Conservation (phyloP, 345 rosid species). For the Euphorbia tirucalli region DNA sequence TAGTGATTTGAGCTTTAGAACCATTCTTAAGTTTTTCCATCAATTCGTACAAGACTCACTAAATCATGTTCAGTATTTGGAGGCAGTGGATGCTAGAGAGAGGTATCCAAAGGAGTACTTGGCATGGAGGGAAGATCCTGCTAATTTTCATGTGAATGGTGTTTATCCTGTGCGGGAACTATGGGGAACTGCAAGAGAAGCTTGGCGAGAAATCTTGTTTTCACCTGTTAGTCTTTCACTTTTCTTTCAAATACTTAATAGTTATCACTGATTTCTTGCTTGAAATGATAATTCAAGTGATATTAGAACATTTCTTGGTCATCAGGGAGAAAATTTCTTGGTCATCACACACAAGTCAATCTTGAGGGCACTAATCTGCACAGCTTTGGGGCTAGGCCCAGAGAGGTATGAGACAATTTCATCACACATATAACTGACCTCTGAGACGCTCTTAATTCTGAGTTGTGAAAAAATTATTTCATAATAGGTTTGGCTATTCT, state of each 20-base stretch:
- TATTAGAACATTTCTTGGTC: constrained; percentile 9
- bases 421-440: background rate
- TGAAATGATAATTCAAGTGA: constrained; percentile 14
- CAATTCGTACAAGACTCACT: constrained; percentile 31
- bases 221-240: constrained; percentile 40
- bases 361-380: constrained; percentile 57
- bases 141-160: constrained; percentile 55
- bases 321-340: constrained; percentile 50
- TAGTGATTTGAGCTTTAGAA: constrained; percentile 9
- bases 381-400: constrained; percentile 58
- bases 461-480: background rate
- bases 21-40: background rate
- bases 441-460: background rate
- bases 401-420: constrained; percentile 43
- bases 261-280: background rate
- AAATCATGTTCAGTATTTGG: constrained; percentile 51
- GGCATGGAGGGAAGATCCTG: constrained; percentile 62
- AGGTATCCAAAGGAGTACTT: constrained; percentile 49
- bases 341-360: constrained; percentile 71
- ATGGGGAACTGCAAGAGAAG: constrained; percentile 60
- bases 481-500: background rate
- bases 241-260: background rate
- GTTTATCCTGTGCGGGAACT: constrained; percentile 51
- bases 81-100: constrained; percentile 68
- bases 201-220: constrained; percentile 60